A percentile compares a stretch with the other conserved stretches of the same genome.
Evolutionary conservation across 2,329 filamentous ascomycete species (phyloP).

Genomic region (Claviceps purpurea): DNA sequence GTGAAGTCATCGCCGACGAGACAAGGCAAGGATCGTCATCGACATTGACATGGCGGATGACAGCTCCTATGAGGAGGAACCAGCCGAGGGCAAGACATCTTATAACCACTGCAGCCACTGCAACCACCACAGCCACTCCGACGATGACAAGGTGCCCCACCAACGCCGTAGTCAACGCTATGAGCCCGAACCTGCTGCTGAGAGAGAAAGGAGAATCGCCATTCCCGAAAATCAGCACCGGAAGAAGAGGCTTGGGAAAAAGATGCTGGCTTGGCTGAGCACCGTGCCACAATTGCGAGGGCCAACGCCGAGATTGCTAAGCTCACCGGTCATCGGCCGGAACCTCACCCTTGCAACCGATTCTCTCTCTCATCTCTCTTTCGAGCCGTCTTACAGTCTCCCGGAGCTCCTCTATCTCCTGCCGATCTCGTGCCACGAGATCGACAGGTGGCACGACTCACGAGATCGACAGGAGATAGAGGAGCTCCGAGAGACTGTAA

Average conservation of each 20-base stretch:
- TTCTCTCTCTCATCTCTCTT: too few relatives aligned
- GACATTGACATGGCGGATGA: slow-evolving; percentile 16
- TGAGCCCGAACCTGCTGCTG: too few relatives aligned
- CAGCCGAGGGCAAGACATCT: too few relatives aligned
- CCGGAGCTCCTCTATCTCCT: too few relatives aligned
- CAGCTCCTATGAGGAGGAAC: too few relatives aligned
- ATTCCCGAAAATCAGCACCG: slow-evolving; percentile 10
- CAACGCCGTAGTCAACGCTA: too few relatives aligned
- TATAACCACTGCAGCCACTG: slow-evolving; percentile 18
- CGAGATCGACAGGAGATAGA: slow-evolving; percentile 12
- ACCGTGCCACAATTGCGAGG: slow-evolving; percentile 20
- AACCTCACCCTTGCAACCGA: too few relatives aligned
- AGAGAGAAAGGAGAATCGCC: slow-evolving; percentile 13
- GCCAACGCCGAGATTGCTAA: slow-evolving; percentile 29
- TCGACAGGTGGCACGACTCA: slow-evolving; percentile 7
- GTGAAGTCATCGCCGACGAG: slow-evolving; percentile 21
- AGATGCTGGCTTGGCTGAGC: slow-evolving; percentile 11
- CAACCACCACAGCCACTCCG: slow-evolving; percentile 17
- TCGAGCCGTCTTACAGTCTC: too few relatives aligned
- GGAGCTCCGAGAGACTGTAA: slow-evolving; percentile 23
- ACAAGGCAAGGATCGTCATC: slow-evolving; percentile 11
- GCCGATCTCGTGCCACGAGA: too few relatives aligned
- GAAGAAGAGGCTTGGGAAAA: slow-evolving; percentile 5
- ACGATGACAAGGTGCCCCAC: slow-evolving; percentile 6
- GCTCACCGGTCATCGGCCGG: slow-evolving; percentile 11